A percentile compares a stretch with the other conserved stretches of the same genome.
These are phyloP conservation scores for Xylariaceae sp. DNA, from an alignment of 2,329 filamentous ascomycete genomes.

Conservation along the genomic window DNA sequence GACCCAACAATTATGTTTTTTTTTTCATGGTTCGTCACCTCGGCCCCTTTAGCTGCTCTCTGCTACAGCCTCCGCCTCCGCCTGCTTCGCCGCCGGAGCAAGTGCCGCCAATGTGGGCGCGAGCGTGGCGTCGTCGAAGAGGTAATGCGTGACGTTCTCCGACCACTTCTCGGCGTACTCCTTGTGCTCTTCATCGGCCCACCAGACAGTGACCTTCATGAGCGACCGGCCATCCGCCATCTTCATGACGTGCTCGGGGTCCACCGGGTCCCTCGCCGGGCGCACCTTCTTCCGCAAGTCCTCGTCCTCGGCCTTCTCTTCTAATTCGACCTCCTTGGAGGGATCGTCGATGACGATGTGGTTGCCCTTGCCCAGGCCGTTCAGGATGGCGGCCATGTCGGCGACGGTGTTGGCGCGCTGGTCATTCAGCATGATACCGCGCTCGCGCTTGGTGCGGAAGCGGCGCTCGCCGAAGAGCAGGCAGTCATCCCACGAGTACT, in stretches of 20 bases:
- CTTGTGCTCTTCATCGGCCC: slow-evolving; percentile 45
- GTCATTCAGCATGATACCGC: slow-evolving; percentile 50
- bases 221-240: slow-evolving; percentile 21
- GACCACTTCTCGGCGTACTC: slow-evolving; percentile 47
- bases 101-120: slow-evolving; percentile 5
- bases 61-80: slow-evolving; percentile 1
- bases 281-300: not conserved
- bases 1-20: too few species aligned
- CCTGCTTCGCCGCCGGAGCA: slow-evolving; percentile 1
- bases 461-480: slow-evolving; percentile 38
- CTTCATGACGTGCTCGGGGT: not conserved
- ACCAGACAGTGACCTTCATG: slow-evolving; percentile 44
- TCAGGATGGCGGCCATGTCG: slow-evolving; percentile 56
- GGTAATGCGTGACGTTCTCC: slow-evolving; percentile 47
- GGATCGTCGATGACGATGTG: slow-evolving; percentile 35
- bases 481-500: slow-evolving; percentile 53
- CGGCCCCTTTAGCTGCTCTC: slow-evolving; percentile 4
- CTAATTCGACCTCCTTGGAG: slow-evolving; percentile 4
- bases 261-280: too few species aligned
- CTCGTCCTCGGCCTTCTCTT: not conserved
- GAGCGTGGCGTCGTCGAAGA: slow-evolving; percentile 33
- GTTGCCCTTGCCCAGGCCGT: slow-evolving; percentile 48
- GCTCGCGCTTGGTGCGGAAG: slow-evolving; percentile 36
- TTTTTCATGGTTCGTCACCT: slow-evolving; percentile 4
- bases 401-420: slow-evolving; percentile 59